Percentiles rank a stretch among this genome's conserved stretches.
Evolutionary conservation across 2,329 filamentous ascomycete genomes (phyloP).

Genomic region (Apiospora saccharicola): DNA sequence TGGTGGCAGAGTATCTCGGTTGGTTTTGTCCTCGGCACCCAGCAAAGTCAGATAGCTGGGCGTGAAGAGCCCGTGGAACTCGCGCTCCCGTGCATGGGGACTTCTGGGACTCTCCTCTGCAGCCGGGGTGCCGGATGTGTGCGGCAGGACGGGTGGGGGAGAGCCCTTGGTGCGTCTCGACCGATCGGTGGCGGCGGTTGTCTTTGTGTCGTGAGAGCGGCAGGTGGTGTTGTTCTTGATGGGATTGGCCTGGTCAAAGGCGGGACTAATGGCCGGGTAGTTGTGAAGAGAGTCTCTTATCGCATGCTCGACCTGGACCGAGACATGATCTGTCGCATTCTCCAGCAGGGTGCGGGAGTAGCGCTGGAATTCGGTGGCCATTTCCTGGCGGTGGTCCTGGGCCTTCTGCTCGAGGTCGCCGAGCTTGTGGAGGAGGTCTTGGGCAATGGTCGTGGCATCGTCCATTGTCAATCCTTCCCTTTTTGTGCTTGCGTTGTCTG

Average conservation of each 20-base stretch:
- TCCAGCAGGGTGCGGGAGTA: conserved; percentile 60
- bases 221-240: conserved; percentile 40
- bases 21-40: conserved; percentile 47
- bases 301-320: conserved; percentile 53
- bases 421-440: conserved; percentile 61
- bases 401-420: conserved; percentile 65
- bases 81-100: conserved; percentile 63
- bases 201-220: conserved; percentile 22
- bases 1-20: conserved; percentile 30
- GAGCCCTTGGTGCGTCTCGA: conserved; percentile 41
- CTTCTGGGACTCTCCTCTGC: conserved; percentile 47
- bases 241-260: conserved; percentile 38
- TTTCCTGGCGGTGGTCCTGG: conserved; percentile 61
- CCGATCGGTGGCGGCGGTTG: conserved; percentile 34
- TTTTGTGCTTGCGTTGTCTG: conserved; percentile 19
- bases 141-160: conserved; percentile 50
- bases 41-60: conserved; percentile 69
- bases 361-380: conserved; percentile 63
- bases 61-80: conserved; percentile 69
- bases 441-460: conserved; percentile 57
- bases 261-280: conserved; percentile 54
- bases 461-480: conserved; percentile 48
- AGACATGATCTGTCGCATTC: conserved; percentile 54
- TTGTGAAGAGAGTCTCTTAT: conserved; percentile 53
- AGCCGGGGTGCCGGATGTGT: conserved; percentile 46